Evolutionary conservation across 495 filamentous ascomycete genomes (phyloP).

Genomic region (Penicillium soppii): DNA sequence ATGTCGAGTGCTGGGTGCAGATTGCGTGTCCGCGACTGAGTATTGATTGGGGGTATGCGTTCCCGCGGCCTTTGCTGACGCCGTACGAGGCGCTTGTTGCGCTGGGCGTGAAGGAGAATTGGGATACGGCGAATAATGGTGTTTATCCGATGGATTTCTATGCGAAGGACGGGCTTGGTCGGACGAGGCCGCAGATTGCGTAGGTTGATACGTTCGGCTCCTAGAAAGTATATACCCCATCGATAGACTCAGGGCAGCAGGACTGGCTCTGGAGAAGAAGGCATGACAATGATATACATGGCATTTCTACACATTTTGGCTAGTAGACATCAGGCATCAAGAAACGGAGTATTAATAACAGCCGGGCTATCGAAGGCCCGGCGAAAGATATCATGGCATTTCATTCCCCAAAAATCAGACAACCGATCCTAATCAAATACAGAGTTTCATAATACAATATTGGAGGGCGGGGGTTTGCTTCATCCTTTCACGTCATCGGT

Average conservation of each 20-base stretch:
- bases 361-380: slow-evolving; percentile 11
- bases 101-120: slow-evolving; percentile 71
- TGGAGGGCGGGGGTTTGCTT: slow-evolving; percentile 11
- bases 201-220: slow-evolving; percentile 3
- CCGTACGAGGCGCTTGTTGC: slow-evolving; percentile 95
- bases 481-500: slow-evolving; percentile 42
- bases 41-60: slow-evolving; percentile 99
- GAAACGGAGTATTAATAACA: slow-evolving; percentile 1
- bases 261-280: slow-evolving; percentile 11
- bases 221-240: slow-evolving; percentile 19
- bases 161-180: slow-evolving; percentile 84
- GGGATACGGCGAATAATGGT: slow-evolving; percentile 63
- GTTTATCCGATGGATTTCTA: slow-evolving; percentile 99
- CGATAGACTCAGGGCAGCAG: slow-evolving; percentile 17
- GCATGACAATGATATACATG: slow-evolving; percentile 3
- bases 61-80: slow-evolving; percentile 81
- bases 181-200: slow-evolving; percentile 58
- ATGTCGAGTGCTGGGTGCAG: slow-evolving; percentile 97
- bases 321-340: not conserved
- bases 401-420: slow-evolving; percentile 7
- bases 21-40: slow-evolving; percentile 92
- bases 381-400: slow-evolving; percentile 10
- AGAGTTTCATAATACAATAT: slow-evolving; percentile 26
- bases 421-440: slow-evolving; percentile 18
- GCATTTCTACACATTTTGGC: too few species aligned